Percentiles rank a stretch among this genome's conserved stretches.
phyloP scores from a whole-genome alignment of 2,329 filamentous ascomycete genomes.

The Fusarium tricinctum region DNA sequence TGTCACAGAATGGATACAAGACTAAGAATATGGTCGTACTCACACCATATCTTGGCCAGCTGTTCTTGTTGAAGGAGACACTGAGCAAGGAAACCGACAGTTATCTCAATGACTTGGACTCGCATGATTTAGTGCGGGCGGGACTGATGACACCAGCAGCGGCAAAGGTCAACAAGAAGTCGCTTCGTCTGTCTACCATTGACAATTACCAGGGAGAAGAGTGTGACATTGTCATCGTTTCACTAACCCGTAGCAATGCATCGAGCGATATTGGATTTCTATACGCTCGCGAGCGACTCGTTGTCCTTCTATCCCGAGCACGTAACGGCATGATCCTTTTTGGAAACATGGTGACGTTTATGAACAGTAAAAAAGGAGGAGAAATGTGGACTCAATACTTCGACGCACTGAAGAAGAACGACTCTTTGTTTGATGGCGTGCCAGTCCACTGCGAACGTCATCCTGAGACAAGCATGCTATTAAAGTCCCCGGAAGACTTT shows the following conservation, averaged over 20 bases:
- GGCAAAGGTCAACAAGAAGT: constrained; percentile 64
- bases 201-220: constrained; percentile 88
- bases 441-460: constrained; percentile 73
- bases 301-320: constrained; percentile 78
- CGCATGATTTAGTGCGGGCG: constrained; percentile 68
- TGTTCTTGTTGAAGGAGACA: constrained; percentile 68
- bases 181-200: constrained; percentile 77
- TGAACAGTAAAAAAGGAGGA: constrained; percentile 60
- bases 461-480: constrained; percentile 60
- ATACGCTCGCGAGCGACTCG: constrained; percentile 73
- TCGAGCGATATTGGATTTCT: constrained; percentile 79
- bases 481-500: constrained; percentile 70
- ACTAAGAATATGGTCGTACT: constrained; percentile 76
- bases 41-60: constrained; percentile 79
- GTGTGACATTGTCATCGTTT: constrained; percentile 77
- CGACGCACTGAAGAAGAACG: constrained; percentile 64
- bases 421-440: constrained; percentile 71
- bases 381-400: constrained; percentile 71
- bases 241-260: constrained; percentile 76
- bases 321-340: constrained; percentile 76
- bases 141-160: constrained; percentile 70
- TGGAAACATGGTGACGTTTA: constrained; percentile 77
- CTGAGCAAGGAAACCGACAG: constrained; percentile 72
- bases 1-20: constrained; percentile 79
- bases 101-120: constrained; percentile 77